Percentiles rank a stretch among this genome's conserved stretches.
These are phyloP conservation scores for Xerocomus minutiporus DNA, from an alignment of 1,284 basidiomycete species.

Conservation along the genomic window DNA sequence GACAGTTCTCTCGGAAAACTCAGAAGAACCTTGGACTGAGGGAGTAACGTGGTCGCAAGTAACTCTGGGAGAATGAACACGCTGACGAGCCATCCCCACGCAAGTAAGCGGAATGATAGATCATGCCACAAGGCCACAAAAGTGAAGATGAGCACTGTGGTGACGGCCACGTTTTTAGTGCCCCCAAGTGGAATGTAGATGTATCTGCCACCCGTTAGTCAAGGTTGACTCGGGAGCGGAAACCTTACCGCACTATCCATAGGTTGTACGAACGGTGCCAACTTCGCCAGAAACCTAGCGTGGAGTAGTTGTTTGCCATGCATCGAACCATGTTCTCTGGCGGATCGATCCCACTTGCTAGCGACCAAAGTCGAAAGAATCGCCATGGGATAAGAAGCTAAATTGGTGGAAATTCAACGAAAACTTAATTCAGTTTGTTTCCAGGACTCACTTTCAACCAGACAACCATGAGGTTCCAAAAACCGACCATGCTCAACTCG, in stretches of 20 bases:
- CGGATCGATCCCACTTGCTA: conserved; percentile 85
- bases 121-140: conserved; percentile 99
- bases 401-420: background rate
- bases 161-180: conserved; percentile 56
- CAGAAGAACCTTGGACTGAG: conserved; percentile 58
- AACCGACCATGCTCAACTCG: conserved; percentile 89
- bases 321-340: conserved; percentile 99
- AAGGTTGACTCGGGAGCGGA: background rate
- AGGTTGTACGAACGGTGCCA: conserved; percentile 98
- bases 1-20: conserved; percentile 3
- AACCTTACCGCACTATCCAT: conserved; percentile 79
- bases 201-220: conserved; percentile 51
- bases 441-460: conserved; percentile 82
- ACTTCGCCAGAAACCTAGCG: conserved; percentile 89
- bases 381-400: conserved; percentile 96
- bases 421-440: too few species aligned
- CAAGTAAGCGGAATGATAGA: conserved; percentile 79
- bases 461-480: conserved; percentile 95
- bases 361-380: conserved; percentile 94
- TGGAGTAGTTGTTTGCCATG: conserved; percentile 98
- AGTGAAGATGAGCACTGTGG: conserved; percentile 84
- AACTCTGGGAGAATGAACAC: conserved; percentile 91
- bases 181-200: conserved; percentile 96
- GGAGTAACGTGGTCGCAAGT: conserved; percentile 55
- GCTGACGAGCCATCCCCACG: conserved; percentile 96